Evolutionary conservation across 176 grass and related monocot genomes (phyloP).

Genomic region (Stipa capillata): DNA sequence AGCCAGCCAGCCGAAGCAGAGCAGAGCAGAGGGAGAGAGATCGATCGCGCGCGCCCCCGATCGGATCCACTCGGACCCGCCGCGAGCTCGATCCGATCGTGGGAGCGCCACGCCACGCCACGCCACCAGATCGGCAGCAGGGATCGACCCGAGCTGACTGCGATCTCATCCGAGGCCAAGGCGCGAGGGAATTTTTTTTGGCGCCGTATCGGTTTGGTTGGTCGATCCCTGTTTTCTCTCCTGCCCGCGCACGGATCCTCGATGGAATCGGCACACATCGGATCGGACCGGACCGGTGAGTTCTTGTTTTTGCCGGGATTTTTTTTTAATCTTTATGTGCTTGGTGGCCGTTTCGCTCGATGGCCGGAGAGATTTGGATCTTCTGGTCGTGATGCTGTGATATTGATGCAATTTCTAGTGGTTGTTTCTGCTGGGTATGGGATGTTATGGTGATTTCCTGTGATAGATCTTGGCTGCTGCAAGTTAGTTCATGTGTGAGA

Average conservation of each 20-base stretch:
- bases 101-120: background rate
- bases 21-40: background rate
- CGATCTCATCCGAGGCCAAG: background rate
- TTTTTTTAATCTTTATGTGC: background rate
- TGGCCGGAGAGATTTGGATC: background rate
- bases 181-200: background rate
- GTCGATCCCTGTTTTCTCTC: background rate
- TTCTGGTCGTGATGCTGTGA: background rate
- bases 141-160: no score
- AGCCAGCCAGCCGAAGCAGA: background rate
- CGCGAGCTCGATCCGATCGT: slow-evolving; percentile 10
- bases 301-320: background rate
- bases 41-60: background rate
- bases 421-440: background rate
- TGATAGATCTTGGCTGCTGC: background rate
- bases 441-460: background rate
- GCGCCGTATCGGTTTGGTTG: background rate
- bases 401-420: background rate
- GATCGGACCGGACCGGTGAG: slow-evolving; percentile 34
- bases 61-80: no score
- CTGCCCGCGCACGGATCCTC: background rate
- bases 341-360: background rate
- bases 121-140: background rate
- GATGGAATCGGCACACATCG: slow-evolving; percentile 17
- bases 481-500: background rate